phyloP scores from a whole-genome alignment of 495 filamentous ascomycete species.

The Penicillium tannophilum region DNA sequence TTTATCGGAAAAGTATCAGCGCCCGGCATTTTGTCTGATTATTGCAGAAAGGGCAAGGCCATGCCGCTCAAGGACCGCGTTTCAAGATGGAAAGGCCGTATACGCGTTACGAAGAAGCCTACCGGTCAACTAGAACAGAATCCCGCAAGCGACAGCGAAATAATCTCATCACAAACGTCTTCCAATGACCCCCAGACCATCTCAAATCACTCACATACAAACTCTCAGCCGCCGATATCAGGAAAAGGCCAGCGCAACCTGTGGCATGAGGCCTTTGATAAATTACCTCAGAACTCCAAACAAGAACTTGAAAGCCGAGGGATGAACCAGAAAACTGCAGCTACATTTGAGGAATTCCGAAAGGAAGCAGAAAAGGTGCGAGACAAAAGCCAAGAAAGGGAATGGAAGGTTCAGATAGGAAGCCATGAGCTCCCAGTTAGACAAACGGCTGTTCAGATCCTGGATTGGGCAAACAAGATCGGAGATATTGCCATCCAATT shows the following conservation, averaged over 20 bases:
- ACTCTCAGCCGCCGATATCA: no score
- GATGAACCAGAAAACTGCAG: not conserved
- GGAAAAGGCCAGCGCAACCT: not conserved
- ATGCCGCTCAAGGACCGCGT: no score
- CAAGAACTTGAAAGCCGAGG: not conserved
- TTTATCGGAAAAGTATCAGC: no score
- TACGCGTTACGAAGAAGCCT: no score
- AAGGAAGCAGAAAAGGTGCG: not conserved
- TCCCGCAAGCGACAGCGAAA: no score
- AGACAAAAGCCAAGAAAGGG: not conserved
- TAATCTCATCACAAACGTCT: no score
- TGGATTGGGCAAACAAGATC: not conserved
- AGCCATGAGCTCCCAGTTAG: not conserved
- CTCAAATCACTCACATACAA: no score
- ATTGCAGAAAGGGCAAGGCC: no score
- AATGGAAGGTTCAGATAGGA: not conserved
- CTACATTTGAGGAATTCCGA: not conserved
- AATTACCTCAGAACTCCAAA: not conserved
- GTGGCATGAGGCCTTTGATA: not conserved
- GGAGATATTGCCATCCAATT: conserved; percentile 1
- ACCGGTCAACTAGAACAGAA: no score
- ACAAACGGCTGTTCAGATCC: not conserved
- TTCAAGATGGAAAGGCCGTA: no score
- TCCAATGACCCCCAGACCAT: no score
- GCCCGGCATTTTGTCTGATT: no score